Percentiles rank a stretch among this genome's conserved stretches.
Conservation (phyloP, 1,139 yeast species). For the Candida labiduridarum region DNA sequence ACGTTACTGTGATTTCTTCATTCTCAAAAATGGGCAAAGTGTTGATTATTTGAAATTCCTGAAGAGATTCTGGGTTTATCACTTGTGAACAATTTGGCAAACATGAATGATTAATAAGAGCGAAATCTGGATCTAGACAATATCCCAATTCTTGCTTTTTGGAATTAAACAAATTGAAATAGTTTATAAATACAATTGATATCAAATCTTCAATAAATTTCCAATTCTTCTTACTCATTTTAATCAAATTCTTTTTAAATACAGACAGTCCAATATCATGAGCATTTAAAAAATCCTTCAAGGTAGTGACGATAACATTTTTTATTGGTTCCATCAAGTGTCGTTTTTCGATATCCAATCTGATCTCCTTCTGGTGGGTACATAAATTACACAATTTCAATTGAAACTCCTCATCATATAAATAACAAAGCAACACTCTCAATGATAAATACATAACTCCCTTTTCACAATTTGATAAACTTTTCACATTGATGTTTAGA, state of each 20-base stretch:
- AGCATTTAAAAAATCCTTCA: slow-evolving; percentile 8
- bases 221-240: slow-evolving; percentile 13
- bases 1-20: slow-evolving; percentile 33
- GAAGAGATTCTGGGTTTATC: slow-evolving; percentile 16
- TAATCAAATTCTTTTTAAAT: slow-evolving; percentile 6
- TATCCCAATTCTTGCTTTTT: slow-evolving; percentile 28
- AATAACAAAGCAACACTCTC: slow-evolving; percentile 10
- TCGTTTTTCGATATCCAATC: slow-evolving; percentile 9
- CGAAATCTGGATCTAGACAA: slow-evolving; percentile 36
- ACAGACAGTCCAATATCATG: slow-evolving; percentile 7
- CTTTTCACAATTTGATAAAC: not conserved
- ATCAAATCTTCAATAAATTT: slow-evolving; percentile 15
- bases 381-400: slow-evolving; percentile 13
- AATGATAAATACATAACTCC: slow-evolving; percentile 6
- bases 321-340: slow-evolving; percentile 7
- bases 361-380: slow-evolving; percentile 14
- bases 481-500: not conserved
- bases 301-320: slow-evolving; percentile 5
- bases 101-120: slow-evolving; percentile 36
- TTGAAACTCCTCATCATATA: slow-evolving; percentile 11
- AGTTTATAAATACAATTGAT: slow-evolving; percentile 14
- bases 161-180: slow-evolving; percentile 9
- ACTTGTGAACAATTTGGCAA: slow-evolving; percentile 29
- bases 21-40: slow-evolving; percentile 20
- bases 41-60: slow-evolving; percentile 17